These are phyloP conservation scores for Aspergillus arachidicola DNA, from an alignment of 2,329 filamentous ascomycete genomes.

Conservation along the genomic window DNA sequence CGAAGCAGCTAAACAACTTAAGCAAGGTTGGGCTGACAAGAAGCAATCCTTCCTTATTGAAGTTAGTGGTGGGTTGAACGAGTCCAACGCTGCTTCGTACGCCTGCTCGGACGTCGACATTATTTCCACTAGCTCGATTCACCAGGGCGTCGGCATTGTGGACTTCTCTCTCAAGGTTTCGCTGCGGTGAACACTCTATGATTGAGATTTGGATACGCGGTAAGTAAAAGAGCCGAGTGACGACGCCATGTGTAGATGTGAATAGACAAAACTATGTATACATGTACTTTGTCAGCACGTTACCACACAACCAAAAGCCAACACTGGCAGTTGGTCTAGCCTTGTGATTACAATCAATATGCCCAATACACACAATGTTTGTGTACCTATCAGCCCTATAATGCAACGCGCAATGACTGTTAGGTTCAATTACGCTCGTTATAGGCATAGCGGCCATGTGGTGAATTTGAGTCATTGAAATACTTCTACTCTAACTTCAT, in stretches of 20 bases:
- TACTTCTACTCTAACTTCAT: neutral
- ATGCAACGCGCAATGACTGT: neutral
- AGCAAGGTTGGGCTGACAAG: slow-evolving; percentile 74
- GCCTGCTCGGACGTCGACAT: slow-evolving; percentile 82
- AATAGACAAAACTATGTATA: slow-evolving; percentile 3
- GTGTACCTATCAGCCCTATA: neutral
- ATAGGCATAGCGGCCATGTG: neutral
- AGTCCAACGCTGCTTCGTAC: slow-evolving; percentile 80
- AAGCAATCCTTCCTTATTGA: slow-evolving; percentile 79
- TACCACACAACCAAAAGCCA: neutral
- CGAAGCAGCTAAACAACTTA: slow-evolving; percentile 72
- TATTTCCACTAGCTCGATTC: slow-evolving; percentile 93
- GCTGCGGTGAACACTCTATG: slow-evolving; percentile 28
- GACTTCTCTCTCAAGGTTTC: slow-evolving; percentile 94
- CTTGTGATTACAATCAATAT: too few species aligned
- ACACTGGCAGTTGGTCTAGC: neutral
- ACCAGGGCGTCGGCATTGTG: slow-evolving; percentile 90
- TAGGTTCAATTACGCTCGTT: neutral
- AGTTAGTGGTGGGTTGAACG: slow-evolving; percentile 85
- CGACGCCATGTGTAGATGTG: slow-evolving; percentile 14
- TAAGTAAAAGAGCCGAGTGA: neutral
- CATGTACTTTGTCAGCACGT: neutral
- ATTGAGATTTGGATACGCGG: neutral
- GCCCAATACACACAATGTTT: neutral
- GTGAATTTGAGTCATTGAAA: neutral